These are phyloP conservation scores for Nothophytophthora sp. DNA, from an alignment of 352 stramenopile species.

Conservation along the genomic window DNA sequence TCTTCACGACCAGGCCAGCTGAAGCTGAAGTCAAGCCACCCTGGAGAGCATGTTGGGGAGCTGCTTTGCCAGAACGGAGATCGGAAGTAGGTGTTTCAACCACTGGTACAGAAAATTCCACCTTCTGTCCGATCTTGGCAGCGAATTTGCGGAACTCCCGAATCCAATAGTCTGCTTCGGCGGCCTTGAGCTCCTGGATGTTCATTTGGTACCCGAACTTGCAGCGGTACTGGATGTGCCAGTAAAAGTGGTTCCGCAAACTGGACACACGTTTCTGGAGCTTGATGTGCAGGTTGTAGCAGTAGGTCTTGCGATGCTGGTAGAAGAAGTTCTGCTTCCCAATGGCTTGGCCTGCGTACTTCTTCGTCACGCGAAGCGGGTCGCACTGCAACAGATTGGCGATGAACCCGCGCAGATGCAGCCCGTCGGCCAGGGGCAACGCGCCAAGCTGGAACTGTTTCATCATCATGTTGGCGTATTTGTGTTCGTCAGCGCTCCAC, in stretches of 20 bases:
- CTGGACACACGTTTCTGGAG: conserved; percentile 79
- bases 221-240: conserved; percentile 77
- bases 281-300: conserved; percentile 79
- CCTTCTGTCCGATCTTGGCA: conserved; percentile 56
- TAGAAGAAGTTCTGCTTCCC: conserved; percentile 84
- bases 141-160: conserved; percentile 69
- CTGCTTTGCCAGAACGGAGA: neutral
- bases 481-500: conserved; percentile 74
- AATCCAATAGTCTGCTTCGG: conserved; percentile 76
- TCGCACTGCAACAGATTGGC: conserved; percentile 79
- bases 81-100: too few relatives aligned
- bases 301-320: conserved; percentile 58
- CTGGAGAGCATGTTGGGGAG: neutral
- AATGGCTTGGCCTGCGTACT: conserved; percentile 71
- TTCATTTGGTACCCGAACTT: conserved; percentile 59
- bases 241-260: conserved; percentile 83
- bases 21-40: neutral
- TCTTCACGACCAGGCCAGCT: neutral
- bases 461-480: conserved; percentile 84
- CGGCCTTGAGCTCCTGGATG: conserved; percentile 65
- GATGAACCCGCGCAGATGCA: conserved; percentile 77
- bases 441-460: conserved; percentile 79
- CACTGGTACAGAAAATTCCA: conserved; percentile 31
- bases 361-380: conserved; percentile 82
- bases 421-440: conserved; percentile 61